These are phyloP conservation scores for Populus nigra DNA, from an alignment of 345 rosid species.

Conservation along the genomic window DNA sequence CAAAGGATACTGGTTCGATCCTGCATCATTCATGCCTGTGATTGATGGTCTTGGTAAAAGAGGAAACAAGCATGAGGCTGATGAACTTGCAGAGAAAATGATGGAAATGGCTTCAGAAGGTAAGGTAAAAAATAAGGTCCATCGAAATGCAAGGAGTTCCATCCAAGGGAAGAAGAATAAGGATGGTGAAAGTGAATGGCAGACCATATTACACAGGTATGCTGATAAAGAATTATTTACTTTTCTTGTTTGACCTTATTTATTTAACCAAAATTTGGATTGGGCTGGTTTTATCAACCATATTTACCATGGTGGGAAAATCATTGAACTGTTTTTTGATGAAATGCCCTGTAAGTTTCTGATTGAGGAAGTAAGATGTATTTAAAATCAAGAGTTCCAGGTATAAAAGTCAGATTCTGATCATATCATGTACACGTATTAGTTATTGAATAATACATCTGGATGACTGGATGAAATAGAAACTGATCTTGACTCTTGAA, in stretches of 20 bases:
- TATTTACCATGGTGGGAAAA: neutral
- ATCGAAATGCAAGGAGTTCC: constrained; percentile 27
- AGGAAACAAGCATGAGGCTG: constrained; percentile 72
- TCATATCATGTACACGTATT: too few species aligned
- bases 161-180: constrained; percentile 35
- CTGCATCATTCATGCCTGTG: constrained; percentile 86
- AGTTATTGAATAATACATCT: too few species aligned
- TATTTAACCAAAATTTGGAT: constrained; percentile 9
- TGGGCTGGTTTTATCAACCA: neutral
- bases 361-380: neutral
- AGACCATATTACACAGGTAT: constrained; percentile 67
- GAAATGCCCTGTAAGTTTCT: neutral
- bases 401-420: too few species aligned
- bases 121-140: constrained; percentile 39
- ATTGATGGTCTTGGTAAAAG: constrained; percentile 66
- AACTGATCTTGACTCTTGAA: too few species aligned
- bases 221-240: neutral
- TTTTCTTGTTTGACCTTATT: neutral
- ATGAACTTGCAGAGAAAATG: constrained; percentile 76
- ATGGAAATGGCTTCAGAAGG: constrained; percentile 73
- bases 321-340: neutral
- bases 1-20: constrained; percentile 69
- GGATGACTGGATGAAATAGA: too few species aligned
- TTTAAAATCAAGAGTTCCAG: too few species aligned
- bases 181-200: constrained; percentile 55